Percentiles rank a stretch among this genome's conserved stretches.
phyloP scores from a whole-genome alignment of 805 yeast genomes.

The Candida nemodendra region DNA sequence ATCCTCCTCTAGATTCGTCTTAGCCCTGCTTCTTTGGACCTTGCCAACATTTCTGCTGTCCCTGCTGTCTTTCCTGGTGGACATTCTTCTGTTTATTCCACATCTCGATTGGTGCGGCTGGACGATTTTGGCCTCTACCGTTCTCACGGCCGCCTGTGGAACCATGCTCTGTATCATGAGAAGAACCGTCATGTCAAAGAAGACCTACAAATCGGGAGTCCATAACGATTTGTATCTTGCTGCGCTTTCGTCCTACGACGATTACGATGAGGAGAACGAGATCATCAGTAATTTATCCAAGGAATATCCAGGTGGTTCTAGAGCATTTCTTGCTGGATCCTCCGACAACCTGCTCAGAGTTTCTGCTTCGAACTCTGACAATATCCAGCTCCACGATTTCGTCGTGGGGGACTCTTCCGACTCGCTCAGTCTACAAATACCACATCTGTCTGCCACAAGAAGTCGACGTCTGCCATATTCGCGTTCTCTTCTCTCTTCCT shows the following conservation, averaged over 20 bases:
- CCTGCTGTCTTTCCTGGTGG: slow-evolving; percentile 76
- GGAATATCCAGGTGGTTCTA: too few species aligned
- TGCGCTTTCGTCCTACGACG: slow-evolving; percentile 7
- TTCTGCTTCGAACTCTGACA: too few species aligned
- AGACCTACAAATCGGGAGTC: slow-evolving; percentile 11
- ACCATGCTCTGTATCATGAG: slow-evolving; percentile 70
- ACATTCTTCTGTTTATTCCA: slow-evolving; percentile 73
- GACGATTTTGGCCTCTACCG: slow-evolving; percentile 70
- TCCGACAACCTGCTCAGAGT: too few species aligned
- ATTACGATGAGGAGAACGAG: slow-evolving; percentile 1
- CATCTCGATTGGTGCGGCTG: slow-evolving; percentile 82
- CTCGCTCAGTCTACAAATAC: not conserved
- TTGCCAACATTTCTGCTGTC: slow-evolving; percentile 68
- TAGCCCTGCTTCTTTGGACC: slow-evolving; percentile 55
- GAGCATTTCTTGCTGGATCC: too few species aligned
- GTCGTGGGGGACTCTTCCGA: too few species aligned
- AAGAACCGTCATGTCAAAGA: slow-evolving; percentile 57
- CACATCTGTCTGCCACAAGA: not conserved
- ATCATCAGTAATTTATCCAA: not conserved
- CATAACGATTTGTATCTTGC: slow-evolving; percentile 16
- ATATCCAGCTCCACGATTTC: too few species aligned
- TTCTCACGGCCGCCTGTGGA: slow-evolving; percentile 60
- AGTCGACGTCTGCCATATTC: not conserved
- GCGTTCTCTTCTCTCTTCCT: not conserved
- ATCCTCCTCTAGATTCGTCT: slow-evolving; percentile 41